phyloP scores from a whole-genome alignment of 768 basidiomycete genomes.

The Rhodotorula diobovata region DNA sequence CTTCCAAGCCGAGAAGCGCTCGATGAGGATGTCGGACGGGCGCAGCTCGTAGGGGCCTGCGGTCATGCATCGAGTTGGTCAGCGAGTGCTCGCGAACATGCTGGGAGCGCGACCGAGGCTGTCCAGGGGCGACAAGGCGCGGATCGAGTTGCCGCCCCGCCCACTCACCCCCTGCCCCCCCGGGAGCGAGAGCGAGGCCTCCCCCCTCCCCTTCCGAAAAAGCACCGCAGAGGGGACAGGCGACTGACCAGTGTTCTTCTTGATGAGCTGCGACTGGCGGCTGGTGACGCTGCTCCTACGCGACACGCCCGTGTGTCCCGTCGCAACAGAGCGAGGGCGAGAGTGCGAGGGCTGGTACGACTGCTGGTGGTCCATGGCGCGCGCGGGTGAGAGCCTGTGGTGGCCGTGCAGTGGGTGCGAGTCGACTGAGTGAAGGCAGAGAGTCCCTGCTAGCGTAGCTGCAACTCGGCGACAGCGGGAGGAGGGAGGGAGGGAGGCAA shows the following conservation, averaged over 20 bases:
- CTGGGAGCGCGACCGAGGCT: neutral
- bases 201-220: no score
- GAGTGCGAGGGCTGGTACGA: constrained; percentile 8
- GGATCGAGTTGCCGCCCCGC: neutral
- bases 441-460: no score
- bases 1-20: constrained; percentile 53
- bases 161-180: no score
- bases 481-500: no score
- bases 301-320: constrained; percentile 50
- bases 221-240: neutral
- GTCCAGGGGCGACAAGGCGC: neutral
- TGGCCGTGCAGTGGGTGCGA: no score
- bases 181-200: no score
- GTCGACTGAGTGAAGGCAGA: no score
- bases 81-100: neutral
- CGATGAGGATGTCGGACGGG: constrained; percentile 93
- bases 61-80: neutral
- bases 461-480: no score
- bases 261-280: constrained; percentile 79
- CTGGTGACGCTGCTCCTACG: constrained; percentile 68
- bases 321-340: constrained; percentile 25
- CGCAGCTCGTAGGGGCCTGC: constrained; percentile 52
- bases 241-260: constrained; percentile 65
- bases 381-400: neutral
- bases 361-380: constrained; percentile 9